Evolutionary conservation across 1,284 basidiomycete species (phyloP).

Genomic region (Ceratorhiza oryzae-sativae): DNA sequence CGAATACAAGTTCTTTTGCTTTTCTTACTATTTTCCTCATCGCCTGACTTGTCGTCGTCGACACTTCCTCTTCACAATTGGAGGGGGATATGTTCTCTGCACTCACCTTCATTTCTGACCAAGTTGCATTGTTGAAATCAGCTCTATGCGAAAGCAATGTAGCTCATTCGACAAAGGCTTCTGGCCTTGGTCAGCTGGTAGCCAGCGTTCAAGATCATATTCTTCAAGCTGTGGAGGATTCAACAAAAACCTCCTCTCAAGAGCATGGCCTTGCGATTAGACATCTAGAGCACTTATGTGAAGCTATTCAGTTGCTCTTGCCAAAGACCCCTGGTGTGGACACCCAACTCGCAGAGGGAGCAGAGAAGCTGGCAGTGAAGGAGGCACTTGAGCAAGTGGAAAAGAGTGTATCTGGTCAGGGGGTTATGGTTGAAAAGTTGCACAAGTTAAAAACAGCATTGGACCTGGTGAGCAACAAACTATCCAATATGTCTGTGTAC

Average conservation of each 20-base stretch:
- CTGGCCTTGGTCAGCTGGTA: slow-evolving; percentile 30
- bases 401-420: background rate
- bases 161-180: slow-evolving; percentile 32
- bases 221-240: slow-evolving; percentile 21
- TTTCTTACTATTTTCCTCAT: no score
- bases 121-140: background rate
- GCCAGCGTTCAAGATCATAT: slow-evolving; percentile 17
- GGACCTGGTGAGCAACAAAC: slow-evolving; percentile 46
- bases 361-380: background rate
- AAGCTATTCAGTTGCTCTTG: background rate
- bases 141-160: slow-evolving; percentile 27
- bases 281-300: background rate
- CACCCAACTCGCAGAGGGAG: slow-evolving; percentile 2
- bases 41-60: no score
- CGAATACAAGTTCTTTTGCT: no score
- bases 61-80: no score
- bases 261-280: background rate
- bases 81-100: no score
- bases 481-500: slow-evolving; percentile 38
- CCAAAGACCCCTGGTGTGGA: background rate
- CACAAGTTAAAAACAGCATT: slow-evolving; percentile 46
- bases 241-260: background rate
- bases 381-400: slow-evolving; percentile 6
- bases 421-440: background rate
- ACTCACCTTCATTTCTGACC: background rate